Percentiles rank a stretch among this genome's conserved stretches.
These are phyloP conservation scores for Zizania latifolia DNA, from an alignment of 176 grass and related monocot genomes.

Conservation along the genomic window DNA sequence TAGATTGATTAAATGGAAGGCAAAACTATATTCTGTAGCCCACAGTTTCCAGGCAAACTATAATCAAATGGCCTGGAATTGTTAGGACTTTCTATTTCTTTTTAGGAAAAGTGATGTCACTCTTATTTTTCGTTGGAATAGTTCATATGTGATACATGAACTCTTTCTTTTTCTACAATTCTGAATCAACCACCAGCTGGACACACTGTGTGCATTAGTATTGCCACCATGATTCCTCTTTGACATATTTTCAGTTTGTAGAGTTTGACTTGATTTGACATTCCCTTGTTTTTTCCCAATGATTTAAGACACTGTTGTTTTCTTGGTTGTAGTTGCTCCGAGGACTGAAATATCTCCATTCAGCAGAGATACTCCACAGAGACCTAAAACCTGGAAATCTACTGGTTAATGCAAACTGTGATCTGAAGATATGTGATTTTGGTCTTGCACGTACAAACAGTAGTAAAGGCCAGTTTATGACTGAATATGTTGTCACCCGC, in stretches of 20 bases:
- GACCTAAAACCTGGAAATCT: slow-evolving; percentile 64
- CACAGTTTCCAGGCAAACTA: not conserved
- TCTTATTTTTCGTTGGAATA: not conserved
- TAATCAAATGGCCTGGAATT: not conserved
- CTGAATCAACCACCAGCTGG: not conserved
- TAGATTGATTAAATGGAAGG: not conserved
- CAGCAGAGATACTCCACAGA: slow-evolving; percentile 61
- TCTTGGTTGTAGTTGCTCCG: slow-evolving; percentile 38
- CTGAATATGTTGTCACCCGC: slow-evolving; percentile 56
- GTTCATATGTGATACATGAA: not conserved
- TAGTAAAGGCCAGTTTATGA: slow-evolving; percentile 57
- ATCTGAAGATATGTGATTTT: slow-evolving; percentile 68
- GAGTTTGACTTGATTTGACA: slow-evolving; percentile 4
- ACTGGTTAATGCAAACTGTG: slow-evolving; percentile 54
- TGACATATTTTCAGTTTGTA: not conserved
- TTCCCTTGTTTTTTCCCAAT: not conserved
- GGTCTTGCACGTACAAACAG: slow-evolving; percentile 57
- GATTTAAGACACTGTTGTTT: not conserved
- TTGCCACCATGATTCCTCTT: slow-evolving; percentile 7
- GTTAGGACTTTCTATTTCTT: not conserved
- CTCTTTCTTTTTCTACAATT: not conserved
- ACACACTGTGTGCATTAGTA: not conserved
- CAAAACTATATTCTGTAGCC: not conserved
- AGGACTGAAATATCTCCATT: slow-evolving; percentile 59
- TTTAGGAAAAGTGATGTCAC: not conserved